Evolutionary conservation across 345 rosid species (phyloP), one percentile per base, ranked within the genome.

Genomic region (Erucastrum elatum): DNA sequence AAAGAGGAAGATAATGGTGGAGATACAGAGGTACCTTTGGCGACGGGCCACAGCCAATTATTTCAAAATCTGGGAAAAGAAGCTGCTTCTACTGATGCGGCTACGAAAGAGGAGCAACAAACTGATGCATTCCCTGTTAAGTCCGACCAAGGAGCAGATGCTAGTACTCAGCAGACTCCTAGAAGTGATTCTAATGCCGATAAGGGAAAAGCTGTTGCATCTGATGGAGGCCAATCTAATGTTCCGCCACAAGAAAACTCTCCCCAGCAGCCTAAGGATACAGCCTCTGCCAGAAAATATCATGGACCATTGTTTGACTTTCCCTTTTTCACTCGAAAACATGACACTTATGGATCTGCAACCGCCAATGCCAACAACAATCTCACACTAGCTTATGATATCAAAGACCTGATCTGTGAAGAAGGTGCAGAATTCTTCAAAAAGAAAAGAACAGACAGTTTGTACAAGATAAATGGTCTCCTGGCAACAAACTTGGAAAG

Each of bases 241-340:
- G 91, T 87, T 80, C 87, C 91, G 66, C 81, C 82, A 69, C 92
- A 85, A 87, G 83, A 81, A 39, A 87, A 83, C 78, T 34, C 94
- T 55, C 60, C 92, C 41, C 91, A 85, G 83, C 91, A 84, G 83
- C 80, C 88, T 37, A 96, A 89, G 84, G 98, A 93, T 85, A 66
- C 77, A 65, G 87, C 91, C 79, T 84, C 94, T 75, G 88, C 92
- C 65, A 84, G 99, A 83, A 96, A 91, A 84, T 96, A 96, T 85
- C 97, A 96, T 67, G 99, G 99, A 49, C 99, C 98, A 7, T 82
- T 96, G 34, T 93, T 96, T 88, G 99, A 96, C 88, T 96, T 96
- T 81, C 95, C 99, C 55, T 91, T 90, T 77, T 96, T 96, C 82
- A 93, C 99, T 53, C 95, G 99, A 82, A 96, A 93, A 71, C 91